Evolutionary conservation across 2,329 filamentous ascomycete species (phyloP).

Genomic region (Nigrospora osmanthi): DNA sequence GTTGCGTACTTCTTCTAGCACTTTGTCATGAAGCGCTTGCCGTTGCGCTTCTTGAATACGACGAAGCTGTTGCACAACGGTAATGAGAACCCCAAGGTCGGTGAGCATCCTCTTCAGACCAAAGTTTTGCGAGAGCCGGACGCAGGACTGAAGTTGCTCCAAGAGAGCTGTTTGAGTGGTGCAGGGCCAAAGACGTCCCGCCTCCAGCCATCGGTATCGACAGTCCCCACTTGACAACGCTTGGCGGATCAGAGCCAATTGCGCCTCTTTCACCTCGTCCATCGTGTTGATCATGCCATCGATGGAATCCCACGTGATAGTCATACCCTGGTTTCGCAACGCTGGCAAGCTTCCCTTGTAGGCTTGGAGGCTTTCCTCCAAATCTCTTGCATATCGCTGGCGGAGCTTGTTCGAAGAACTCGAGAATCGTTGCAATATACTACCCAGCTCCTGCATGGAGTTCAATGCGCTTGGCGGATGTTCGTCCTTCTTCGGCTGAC

Average conservation of each 20-base stretch:
- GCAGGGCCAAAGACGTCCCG: background rate
- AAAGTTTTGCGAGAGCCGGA: background rate
- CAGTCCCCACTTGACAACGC: background rate
- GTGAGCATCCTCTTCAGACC: background rate
- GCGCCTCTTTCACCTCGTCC: background rate
- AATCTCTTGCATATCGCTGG: background rate
- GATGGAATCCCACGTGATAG: background rate
- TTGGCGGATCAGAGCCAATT: background rate
- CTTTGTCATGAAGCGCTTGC: constrained; percentile 11
- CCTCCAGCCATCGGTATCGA: constrained; percentile 27
- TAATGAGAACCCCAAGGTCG: constrained; percentile 32
- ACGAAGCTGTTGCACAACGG: constrained; percentile 33
- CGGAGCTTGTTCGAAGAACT: background rate
- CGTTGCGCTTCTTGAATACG: constrained; percentile 26
- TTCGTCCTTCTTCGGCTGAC: background rate
- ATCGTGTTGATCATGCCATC: background rate
- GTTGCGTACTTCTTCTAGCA: constrained; percentile 34
- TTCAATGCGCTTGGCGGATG: background rate
- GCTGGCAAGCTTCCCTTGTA: background rate
- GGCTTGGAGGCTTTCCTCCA: background rate
- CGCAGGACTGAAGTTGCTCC: background rate
- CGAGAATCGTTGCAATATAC: background rate
- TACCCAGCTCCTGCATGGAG: background rate
- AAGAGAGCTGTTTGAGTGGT: background rate
- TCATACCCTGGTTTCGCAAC: background rate